These are phyloP conservation scores for Coemansia sp. DNA, from an alignment of 192 early-diverging fungal genomes.

Conservation along the genomic window DNA sequence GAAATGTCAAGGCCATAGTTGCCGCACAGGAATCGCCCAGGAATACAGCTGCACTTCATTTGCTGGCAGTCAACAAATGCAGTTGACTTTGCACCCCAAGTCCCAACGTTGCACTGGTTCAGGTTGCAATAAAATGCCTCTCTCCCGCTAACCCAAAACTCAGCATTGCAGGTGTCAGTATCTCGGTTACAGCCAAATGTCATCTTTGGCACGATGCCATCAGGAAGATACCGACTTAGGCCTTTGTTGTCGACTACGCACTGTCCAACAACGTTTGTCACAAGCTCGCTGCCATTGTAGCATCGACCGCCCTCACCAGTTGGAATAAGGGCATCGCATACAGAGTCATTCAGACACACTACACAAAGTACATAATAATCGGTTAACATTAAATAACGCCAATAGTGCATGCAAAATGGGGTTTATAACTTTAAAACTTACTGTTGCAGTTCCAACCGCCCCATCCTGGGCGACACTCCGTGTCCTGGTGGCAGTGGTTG, in stretches of 20 bases:
- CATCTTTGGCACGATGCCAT: conserved; percentile 70
- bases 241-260: conserved; percentile 73
- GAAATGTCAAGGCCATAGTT: conserved; percentile 79
- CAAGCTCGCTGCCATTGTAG: conserved; percentile 70
- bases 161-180: conserved; percentile 65
- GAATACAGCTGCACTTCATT: conserved; percentile 79
- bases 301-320: conserved; percentile 73
- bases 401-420: too few relatives aligned
- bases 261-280: conserved; percentile 67
- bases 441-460: conserved; percentile 91
- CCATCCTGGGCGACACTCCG: conserved; percentile 82
- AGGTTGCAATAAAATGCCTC: conserved; percentile 93
- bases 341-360: conserved; percentile 64
- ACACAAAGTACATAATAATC: conserved; percentile 1
- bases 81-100: conserved; percentile 42
- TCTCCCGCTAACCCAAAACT: conserved; percentile 83
- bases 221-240: conserved; percentile 50
- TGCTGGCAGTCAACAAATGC: conserved; percentile 67
- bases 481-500: conserved; percentile 58
- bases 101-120: conserved; percentile 66
- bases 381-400: too few relatives aligned
- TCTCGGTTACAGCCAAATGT: conserved; percentile 70
- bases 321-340: conserved; percentile 67
- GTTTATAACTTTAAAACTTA: conserved; percentile 23
- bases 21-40: conserved; percentile 79